Conservation (phyloP, 768 basidiomycete genomes). For the Vararia minispora region DNA sequence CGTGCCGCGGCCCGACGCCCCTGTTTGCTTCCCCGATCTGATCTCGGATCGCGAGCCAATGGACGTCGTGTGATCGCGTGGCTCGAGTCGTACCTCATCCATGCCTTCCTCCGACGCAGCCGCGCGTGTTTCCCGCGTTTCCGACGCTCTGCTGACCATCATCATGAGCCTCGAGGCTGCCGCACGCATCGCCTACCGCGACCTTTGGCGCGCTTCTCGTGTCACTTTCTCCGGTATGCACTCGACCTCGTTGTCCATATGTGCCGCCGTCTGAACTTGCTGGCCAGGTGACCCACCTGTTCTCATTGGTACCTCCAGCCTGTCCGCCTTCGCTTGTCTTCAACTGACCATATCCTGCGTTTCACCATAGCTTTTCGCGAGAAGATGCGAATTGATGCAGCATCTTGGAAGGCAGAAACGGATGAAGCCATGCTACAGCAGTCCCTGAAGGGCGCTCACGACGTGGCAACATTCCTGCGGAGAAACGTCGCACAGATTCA, state of each 20-base stretch:
- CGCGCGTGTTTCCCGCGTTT: no score
- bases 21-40: no score
- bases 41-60: no score
- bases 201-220: slow-evolving; percentile 54
- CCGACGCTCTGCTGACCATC: no score
- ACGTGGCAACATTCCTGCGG: slow-evolving; percentile 64
- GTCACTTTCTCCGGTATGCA: slow-evolving; percentile 49
- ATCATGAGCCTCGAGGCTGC: slow-evolving; percentile 55
- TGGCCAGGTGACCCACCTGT: slow-evolving; percentile 44
- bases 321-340: no score
- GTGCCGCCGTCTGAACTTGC: background rate
- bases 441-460: slow-evolving; percentile 47
- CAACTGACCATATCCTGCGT: slow-evolving; percentile 5
- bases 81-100: no score
- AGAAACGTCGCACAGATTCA: slow-evolving; percentile 81
- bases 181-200: slow-evolving; percentile 66
- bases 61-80: no score
- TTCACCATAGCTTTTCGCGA: slow-evolving; percentile 48
- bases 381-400: slow-evolving; percentile 55
- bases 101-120: no score
- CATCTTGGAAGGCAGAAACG: slow-evolving; percentile 28
- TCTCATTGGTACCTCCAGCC: slow-evolving; percentile 32
- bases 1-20: no score
- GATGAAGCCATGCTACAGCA: slow-evolving; percentile 40
- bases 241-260: background rate